Evolutionary conservation across 208 protist species (phyloP).

Genomic region (Leishmania turanica): DNA sequence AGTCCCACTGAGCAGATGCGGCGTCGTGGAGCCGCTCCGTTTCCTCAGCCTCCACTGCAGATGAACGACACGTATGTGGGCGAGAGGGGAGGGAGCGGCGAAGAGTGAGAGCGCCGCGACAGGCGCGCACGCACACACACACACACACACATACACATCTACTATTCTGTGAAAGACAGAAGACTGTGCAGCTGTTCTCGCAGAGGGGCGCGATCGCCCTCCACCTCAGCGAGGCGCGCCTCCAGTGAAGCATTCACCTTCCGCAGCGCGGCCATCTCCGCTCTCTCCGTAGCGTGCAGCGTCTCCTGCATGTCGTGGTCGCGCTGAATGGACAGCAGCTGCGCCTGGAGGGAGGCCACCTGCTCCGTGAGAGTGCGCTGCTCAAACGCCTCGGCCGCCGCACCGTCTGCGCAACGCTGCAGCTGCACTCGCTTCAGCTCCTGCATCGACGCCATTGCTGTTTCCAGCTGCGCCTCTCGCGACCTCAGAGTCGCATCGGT

Average conservation of each 20-base stretch:
- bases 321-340: slow-evolving; percentile 19
- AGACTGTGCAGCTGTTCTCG: slow-evolving; percentile 78
- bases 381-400: slow-evolving; percentile 13
- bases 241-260: slow-evolving; percentile 72
- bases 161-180: slow-evolving; percentile 20
- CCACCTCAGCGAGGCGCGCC: slow-evolving; percentile 59
- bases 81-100: not conserved
- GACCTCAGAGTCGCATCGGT: slow-evolving; percentile 11
- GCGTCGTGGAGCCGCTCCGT: not conserved
- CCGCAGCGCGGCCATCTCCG: slow-evolving; percentile 61
- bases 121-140: no score
- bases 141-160: not conserved
- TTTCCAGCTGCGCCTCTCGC: slow-evolving; percentile 16
- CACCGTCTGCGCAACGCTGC: slow-evolving; percentile 15
- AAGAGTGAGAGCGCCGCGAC: not conserved
- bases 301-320: slow-evolving; percentile 18
- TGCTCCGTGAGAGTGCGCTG: slow-evolving; percentile 13
- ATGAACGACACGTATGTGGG: not conserved
- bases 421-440: slow-evolving; percentile 13
- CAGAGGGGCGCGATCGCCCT: slow-evolving; percentile 73
- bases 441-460: slow-evolving; percentile 3
- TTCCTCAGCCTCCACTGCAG: not conserved
- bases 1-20: not conserved
- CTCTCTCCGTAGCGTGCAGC: slow-evolving; percentile 34
- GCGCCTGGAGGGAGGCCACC: slow-evolving; percentile 23